Conservation (phyloP, 768 basidiomycete genomes). For the Exidia glandulosa region DNA sequence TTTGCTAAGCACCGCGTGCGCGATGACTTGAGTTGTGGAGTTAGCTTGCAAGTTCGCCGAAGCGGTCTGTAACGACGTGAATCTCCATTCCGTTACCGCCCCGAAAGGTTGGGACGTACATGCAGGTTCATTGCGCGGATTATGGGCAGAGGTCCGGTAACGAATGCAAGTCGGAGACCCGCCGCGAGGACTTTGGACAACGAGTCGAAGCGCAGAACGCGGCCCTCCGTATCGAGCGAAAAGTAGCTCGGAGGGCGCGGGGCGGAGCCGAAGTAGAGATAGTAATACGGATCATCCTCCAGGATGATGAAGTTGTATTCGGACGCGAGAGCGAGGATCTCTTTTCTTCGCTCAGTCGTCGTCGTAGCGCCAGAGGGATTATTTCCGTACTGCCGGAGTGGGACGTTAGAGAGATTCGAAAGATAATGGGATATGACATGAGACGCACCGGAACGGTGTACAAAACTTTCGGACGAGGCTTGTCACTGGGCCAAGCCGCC, state of each 20-base stretch:
- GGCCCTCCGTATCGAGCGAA: constrained; percentile 64
- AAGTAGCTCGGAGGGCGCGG: constrained; percentile 72
- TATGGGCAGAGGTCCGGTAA: constrained; percentile 59
- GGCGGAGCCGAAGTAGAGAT: constrained; percentile 56
- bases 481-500: constrained; percentile 61
- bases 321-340: constrained; percentile 59
- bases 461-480: constrained; percentile 63
- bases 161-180: constrained; percentile 74
- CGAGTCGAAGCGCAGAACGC: constrained; percentile 82
- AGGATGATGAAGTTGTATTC: constrained; percentile 73
- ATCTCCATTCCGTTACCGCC: neutral
- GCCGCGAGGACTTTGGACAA: constrained; percentile 74
- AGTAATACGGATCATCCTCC: constrained; percentile 73
- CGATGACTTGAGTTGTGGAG: constrained; percentile 53
- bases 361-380: constrained; percentile 82
- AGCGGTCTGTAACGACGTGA: constrained; percentile 37
- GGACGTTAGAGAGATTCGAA: neutral
- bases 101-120: constrained; percentile 29
- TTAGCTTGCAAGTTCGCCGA: constrained; percentile 58
- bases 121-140: constrained; percentile 60
- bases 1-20: constrained; percentile 41
- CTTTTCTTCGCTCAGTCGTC: constrained; percentile 53
- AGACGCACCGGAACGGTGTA: constrained; percentile 66
- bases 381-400: constrained; percentile 51
- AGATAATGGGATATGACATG: neutral